Evolutionary conservation across 805 yeast genomes (phyloP), one percentile per base, ranked within the genome.

Genomic region (Metschnikowia noctiluminum): DNA sequence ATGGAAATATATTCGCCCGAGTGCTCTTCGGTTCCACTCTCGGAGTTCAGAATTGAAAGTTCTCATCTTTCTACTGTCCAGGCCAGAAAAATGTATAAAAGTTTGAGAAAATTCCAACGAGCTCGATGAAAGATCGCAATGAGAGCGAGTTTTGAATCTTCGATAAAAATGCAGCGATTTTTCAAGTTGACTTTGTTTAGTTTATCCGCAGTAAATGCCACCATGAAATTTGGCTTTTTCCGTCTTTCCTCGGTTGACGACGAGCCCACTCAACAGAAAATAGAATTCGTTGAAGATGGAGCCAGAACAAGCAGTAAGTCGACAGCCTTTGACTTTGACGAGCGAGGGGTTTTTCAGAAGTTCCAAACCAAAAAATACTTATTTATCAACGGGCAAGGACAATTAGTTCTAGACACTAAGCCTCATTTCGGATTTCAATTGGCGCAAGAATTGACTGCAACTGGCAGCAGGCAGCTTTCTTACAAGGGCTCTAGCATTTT

Each of bases 261-360:
- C 7, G 26, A 16, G 13, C 26, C 16, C 28, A 9, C 31, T 14
- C 16, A 31, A 13, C 26, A 16, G 12, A 31, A 32, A 3, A 10
- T 43, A 10, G 21, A 13, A 8, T 11, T 43, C 10, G 13, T 8
- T 31, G 15, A 37, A 7, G 27, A 13, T 30, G 21, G 13, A 13
- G n/a, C 16, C n/a, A 14, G 12, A 13, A 13, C n/a, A 13, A 21
- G 38, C 15, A 13, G 14, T 21, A 28, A 36, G 31, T 43, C 28
- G 37, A 35, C 48, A 2, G 40, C 9, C 9, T 39, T 45, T 28
- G 48, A 45, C 12, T 45, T 11, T 28, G 21, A 45, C 32, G 28
- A 3, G 9, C 27, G 13, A 10, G 45, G 45, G 1, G 7, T 21
- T 15, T 11, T 46, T 4, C 38, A 41, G 28, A 36, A 40, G 35